A percentile compares a stretch with the other conserved stretches of the same genome.
Evolutionary conservation across 768 basidiomycete species (phyloP).

Genomic region (Pisolithus albus): DNA sequence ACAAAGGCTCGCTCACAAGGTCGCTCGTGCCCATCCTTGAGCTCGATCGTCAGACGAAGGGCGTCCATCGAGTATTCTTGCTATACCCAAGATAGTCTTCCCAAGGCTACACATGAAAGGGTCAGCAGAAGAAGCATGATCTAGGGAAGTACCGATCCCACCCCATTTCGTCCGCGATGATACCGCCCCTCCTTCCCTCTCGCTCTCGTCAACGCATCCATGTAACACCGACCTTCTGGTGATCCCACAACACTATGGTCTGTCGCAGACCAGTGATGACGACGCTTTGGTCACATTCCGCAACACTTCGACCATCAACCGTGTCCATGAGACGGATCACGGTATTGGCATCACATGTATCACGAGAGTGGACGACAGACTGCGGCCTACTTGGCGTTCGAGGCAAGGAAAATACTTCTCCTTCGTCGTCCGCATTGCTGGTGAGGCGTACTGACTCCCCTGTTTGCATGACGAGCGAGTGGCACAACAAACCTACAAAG

Average conservation of each 20-base stretch:
- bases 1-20: background rate
- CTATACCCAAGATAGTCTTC: background rate
- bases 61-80: background rate
- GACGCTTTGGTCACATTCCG: background rate
- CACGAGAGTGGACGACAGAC: background rate
- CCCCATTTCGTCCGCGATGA: background rate
- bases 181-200: background rate
- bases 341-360: background rate
- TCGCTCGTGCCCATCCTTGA: background rate
- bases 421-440: too few relatives aligned
- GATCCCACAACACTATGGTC: background rate
- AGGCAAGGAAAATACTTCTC: background rate
- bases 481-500: background rate
- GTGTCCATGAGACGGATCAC: background rate
- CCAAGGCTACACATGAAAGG: background rate
- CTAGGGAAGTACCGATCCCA: background rate
- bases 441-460: too few relatives aligned
- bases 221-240: background rate
- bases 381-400: background rate
- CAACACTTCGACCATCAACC: background rate
- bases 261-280: background rate
- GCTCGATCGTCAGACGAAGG: background rate
- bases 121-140: background rate
- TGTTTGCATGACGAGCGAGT: too few relatives aligned
- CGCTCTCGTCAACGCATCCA: background rate